Evolutionary conservation across 768 basidiomycete species (phyloP).

Genomic region (Psilocybe cubensis): DNA sequence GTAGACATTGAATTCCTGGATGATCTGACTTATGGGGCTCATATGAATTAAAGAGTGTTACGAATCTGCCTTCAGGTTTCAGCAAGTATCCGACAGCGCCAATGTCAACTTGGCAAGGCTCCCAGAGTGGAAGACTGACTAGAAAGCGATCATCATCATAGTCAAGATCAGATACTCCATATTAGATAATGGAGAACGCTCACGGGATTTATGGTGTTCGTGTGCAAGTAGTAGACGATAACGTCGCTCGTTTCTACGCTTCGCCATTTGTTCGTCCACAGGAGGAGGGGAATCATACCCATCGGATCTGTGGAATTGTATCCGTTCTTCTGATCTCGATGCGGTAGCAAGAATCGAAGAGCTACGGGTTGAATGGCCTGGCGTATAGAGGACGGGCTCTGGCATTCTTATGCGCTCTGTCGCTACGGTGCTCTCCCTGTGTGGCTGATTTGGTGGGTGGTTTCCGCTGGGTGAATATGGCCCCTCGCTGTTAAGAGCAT

Average conservation of each 20-base stretch:
- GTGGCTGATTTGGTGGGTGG: constrained; percentile 11
- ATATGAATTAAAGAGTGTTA: constrained; percentile 77
- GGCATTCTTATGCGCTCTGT: constrained; percentile 36
- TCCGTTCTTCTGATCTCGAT: constrained; percentile 11
- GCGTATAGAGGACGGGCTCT: constrained; percentile 42
- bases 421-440: constrained; percentile 38
- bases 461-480: constrained; percentile 1
- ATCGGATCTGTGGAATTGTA: constrained; percentile 20
- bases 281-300: constrained; percentile 50
- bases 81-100: constrained; percentile 82
- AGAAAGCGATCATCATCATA: constrained; percentile 3
- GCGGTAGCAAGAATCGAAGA: constrained; percentile 22
- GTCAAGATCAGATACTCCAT: constrained; percentile 5
- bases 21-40: constrained; percentile 50
- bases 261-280: constrained; percentile 40
- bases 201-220: constrained; percentile 70
- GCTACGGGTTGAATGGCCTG: constrained; percentile 27
- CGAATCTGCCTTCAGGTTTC: constrained; percentile 68
- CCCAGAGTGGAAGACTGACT: constrained; percentile 78
- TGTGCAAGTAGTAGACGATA: constrained; percentile 72
- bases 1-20: constrained; percentile 47
- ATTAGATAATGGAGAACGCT: constrained; percentile 25
- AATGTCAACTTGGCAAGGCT: constrained; percentile 60
- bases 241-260: constrained; percentile 60
- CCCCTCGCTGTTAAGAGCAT: constrained; percentile 4